Base-by-base conservation (phyloP, 495 filamentous ascomycete genomes). In the Penicillium roqueforti region DNA sequence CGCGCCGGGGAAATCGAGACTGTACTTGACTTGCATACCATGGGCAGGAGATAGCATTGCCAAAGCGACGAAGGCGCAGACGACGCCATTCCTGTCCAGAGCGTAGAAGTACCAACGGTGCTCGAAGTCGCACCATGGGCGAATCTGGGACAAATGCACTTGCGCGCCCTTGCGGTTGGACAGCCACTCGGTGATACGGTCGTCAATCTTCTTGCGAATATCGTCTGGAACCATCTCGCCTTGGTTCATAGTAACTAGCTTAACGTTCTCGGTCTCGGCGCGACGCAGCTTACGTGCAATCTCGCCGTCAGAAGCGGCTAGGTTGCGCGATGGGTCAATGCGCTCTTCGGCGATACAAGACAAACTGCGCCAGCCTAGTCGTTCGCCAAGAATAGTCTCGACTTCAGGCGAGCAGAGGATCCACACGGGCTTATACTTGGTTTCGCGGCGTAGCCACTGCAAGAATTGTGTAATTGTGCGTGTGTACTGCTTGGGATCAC, bases 21-120 rank as follows among this genome's bases (percentile, higher is more conserved):
- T 84, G 70, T 89, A 92, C 72, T 95, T 93, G 70, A 93, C 84
- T 72, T 95, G 89, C 78, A 87, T 90, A 51, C 89, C 89, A 58
- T 92, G 81, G 31, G 78, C 67, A 0, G 88, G 88, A 18, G 85
- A 80, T 23, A 95, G 80, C 63, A 85, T 84, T 52, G 85, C 85
- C 55, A 95, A 68, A 32, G 87, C 82, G 57, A 88, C 83, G 46
- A 95, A 79, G 13, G 86, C 87, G 37, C 77, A 81, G 58, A 93
- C 82, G 51, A 75, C 80, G 59, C 85, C 86, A 25, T 82, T 71
- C 60, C 80, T 81, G 61, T 85, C 84, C 53, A 79, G 68, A 23
- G 87, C 85, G 72, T 89, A 90, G 62, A 89, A 83, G 71, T 92
- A 93, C 63, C 88, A 86, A 19, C 89, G 84, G 68, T 95, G 89